phyloP scores from a whole-genome alignment of 2,329 filamentous ascomycete genomes.

The Colletotrichum scovillei region DNA sequence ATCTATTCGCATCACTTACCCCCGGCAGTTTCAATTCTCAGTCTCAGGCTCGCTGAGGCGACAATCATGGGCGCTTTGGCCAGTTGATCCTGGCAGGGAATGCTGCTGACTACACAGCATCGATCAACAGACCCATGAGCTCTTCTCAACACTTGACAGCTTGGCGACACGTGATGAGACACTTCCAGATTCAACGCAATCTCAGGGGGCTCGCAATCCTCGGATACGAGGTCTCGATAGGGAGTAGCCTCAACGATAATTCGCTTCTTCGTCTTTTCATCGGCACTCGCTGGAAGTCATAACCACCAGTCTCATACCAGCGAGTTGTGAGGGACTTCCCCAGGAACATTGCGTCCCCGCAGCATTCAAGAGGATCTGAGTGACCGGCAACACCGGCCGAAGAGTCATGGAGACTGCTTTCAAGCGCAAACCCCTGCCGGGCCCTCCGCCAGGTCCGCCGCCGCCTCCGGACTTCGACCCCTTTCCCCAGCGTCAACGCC shows the following conservation, averaged over 20 bases:
- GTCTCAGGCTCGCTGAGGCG: background rate
- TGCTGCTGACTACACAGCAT: constrained; percentile 18
- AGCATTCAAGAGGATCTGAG: background rate
- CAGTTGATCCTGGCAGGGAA: background rate
- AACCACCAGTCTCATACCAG: background rate
- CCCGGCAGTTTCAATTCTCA: background rate
- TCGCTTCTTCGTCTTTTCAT: background rate
- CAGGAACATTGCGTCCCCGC: background rate
- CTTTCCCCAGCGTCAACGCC: constrained; percentile 19
- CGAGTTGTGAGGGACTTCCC: background rate
- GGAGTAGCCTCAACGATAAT: background rate
- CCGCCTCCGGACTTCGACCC: constrained; percentile 32
- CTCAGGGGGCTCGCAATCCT: background rate
- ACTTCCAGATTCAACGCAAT: constrained; percentile 31
- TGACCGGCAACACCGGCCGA: background rate
- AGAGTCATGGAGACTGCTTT: constrained; percentile 26
- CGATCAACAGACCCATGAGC: constrained; percentile 8
- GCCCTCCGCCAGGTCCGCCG: constrained; percentile 28
- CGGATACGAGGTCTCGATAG: constrained; percentile 8
- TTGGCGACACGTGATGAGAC: constrained; percentile 37
- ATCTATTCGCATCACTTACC: too few relatives aligned
- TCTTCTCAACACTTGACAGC: constrained; percentile 5
- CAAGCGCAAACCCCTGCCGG: constrained; percentile 32
- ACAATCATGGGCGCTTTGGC: constrained; percentile 2
- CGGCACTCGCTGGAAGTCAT: background rate